Evolutionary conservation across 2,329 filamentous ascomycete species (phyloP).

Genomic region (Penicillium sp.): DNA sequence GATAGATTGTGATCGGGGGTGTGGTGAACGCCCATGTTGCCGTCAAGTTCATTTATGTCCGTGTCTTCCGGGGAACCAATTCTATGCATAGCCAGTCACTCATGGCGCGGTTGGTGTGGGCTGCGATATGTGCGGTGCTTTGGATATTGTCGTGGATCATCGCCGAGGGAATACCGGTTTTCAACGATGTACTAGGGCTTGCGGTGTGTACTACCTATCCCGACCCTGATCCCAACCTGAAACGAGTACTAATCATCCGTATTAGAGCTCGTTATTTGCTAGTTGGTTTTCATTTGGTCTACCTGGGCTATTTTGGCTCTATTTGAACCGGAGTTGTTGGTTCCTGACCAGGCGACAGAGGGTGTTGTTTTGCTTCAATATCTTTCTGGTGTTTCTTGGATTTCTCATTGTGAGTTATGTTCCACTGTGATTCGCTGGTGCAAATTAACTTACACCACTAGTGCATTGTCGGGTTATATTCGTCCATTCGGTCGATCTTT

Average conservation of each 20-base stretch:
- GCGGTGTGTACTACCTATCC: conserved; percentile 37
- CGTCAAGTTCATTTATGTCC: conserved; percentile 62
- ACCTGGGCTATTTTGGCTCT: conserved; percentile 33
- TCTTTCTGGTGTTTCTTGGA: conserved; percentile 14
- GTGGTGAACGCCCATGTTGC: conserved; percentile 67
- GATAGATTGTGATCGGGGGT: conserved; percentile 62
- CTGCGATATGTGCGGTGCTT: conserved; percentile 51
- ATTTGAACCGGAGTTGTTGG: conserved; percentile 26
- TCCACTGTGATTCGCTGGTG: neutral
- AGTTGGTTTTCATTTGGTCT: conserved; percentile 59
- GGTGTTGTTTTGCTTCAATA: conserved; percentile 17
- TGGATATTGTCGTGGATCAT: conserved; percentile 65
- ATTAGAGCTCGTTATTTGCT: conserved; percentile 55
- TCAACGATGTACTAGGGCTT: conserved; percentile 63
- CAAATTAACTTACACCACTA: conserved; percentile 9
- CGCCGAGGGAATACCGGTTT: conserved; percentile 66
- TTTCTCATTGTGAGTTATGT: conserved; percentile 16
- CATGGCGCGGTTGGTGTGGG: conserved; percentile 56
- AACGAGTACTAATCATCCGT: conserved; percentile 17
- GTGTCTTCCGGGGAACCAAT: conserved; percentile 58
- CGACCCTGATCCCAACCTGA: neutral
- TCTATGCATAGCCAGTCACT: conserved; percentile 50
- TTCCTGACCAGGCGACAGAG: conserved; percentile 24
- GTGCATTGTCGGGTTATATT: conserved; percentile 30
- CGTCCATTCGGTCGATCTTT: conserved; percentile 26